A percentile compares a stretch with the other conserved stretches of the same genome.
Conservation (phyloP, 2,329 filamentous ascomycete genomes). For the Lecanicillium sp. region DNA sequence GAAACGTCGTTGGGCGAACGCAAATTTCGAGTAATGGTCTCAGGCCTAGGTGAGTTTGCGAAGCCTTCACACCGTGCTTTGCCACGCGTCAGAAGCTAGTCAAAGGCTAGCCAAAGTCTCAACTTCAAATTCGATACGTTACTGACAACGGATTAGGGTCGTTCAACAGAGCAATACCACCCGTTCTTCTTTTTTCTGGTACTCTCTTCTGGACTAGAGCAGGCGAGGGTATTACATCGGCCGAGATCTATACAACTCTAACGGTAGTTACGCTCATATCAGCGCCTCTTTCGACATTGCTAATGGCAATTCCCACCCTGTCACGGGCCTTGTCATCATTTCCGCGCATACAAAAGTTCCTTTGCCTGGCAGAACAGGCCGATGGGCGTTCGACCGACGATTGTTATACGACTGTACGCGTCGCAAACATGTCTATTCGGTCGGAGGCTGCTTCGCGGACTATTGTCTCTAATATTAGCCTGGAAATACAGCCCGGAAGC, state of each 20-base stretch:
- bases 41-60: constrained; percentile 3
- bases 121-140: no score
- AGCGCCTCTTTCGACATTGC: constrained; percentile 2
- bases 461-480: constrained; percentile 2
- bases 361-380: constrained; percentile 4
- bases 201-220: constrained; percentile 6
- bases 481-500: constrained; percentile 13
- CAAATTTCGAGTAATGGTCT: constrained; percentile 6
- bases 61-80: no score
- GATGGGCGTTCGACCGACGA: constrained; percentile 5
- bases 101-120: no score
- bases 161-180: constrained; percentile 1
- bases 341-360: constrained; percentile 5
- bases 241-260: constrained; percentile 4
- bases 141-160: no score
- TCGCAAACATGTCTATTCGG: background rate
- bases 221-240: constrained; percentile 1
- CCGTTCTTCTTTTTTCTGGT: constrained; percentile 6
- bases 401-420: constrained; percentile 2
- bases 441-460: background rate
- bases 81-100: no score
- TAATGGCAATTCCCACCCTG: constrained; percentile 3
- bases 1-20: constrained; percentile 6
- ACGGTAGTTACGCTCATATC: constrained; percentile 2
- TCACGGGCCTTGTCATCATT: constrained; percentile 3